Conservation (phyloP, 2,329 filamentous ascomycete genomes). For the Nigrograna mackinnonii region DNA sequence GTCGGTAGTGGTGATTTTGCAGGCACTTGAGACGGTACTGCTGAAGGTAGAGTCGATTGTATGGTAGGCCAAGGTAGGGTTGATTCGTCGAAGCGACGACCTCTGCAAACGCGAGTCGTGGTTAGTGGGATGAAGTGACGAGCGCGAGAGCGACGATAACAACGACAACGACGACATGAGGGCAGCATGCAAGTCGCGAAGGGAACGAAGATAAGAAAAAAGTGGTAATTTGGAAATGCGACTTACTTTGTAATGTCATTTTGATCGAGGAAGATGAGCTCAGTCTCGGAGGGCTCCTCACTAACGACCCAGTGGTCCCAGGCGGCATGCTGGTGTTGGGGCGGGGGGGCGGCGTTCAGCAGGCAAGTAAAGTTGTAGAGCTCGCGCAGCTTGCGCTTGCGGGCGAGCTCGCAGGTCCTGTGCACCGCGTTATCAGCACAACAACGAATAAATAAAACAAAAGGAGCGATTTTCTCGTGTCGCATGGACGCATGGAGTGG, state of each 20-base stretch:
- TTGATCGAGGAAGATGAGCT: constrained; percentile 59
- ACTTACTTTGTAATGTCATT: constrained; percentile 63
- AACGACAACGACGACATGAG: constrained; percentile 18
- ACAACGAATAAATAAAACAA: constrained; percentile 40
- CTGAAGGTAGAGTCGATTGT: constrained; percentile 25
- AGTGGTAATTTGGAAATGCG: constrained; percentile 5
- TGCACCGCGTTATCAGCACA: constrained; percentile 39
- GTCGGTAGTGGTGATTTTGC: constrained; percentile 15
- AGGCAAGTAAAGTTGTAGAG: constrained; percentile 78
- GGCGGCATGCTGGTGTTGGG: constrained; percentile 57
- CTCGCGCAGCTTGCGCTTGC: constrained; percentile 89
- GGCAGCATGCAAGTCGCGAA: constrained; percentile 2
- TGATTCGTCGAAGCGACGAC: constrained; percentile 59
- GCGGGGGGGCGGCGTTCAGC: constrained; percentile 57
- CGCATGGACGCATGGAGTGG: constrained; percentile 32
- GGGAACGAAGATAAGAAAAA: constrained; percentile 3
- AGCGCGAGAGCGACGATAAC: no score
- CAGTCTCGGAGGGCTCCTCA: constrained; percentile 55
- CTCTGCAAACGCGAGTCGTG: constrained; percentile 44
- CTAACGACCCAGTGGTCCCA: constrained; percentile 60
- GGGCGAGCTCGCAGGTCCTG: constrained; percentile 67
- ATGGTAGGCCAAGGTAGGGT: constrained; percentile 49
- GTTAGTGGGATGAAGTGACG: constrained; percentile 26
- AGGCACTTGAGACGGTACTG: constrained; percentile 24
- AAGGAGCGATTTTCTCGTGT: constrained; percentile 44